Base-by-base conservation (phyloP, 495 filamentous ascomycete species). In the Amniculicola lignicola region DNA sequence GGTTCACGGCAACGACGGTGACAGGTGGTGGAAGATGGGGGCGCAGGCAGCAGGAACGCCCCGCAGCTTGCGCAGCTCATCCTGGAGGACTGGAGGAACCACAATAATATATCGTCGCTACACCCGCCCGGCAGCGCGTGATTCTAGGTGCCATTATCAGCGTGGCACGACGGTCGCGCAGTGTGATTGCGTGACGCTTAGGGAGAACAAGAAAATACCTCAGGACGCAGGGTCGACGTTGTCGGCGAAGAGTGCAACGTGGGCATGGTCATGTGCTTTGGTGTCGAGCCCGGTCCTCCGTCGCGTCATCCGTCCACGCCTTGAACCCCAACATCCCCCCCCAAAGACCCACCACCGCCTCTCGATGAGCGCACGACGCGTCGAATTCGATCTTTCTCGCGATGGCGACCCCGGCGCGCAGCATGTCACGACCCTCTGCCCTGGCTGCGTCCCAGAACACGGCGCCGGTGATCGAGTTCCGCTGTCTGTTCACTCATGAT, bases 401-500 rank as follows among this genome's bases (percentile, higher is more conserved):
- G 42, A 77, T 77, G 75, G 69, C 70, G 22, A 66, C 65, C 4
- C 62, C 74, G 22, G 19, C 44, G 4, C 67, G 48, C 16, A 58
- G 60, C 57, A 62, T 71, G 39, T 49, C 68, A 49, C 57, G 57
- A 44, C 61, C 74, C 39, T 59, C 60, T 14, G 59, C 29, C 42
- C n/a, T 65, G 36, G 53, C 62, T 31, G 36, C 57, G 1, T 50
- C 62, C n/a, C 62, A 65, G 47, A 65, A 65, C 67, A 90, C 85
- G 27, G 89, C 90, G 2, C 77, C 80, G 0, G 87, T 95, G 22
- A 72, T 86, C 61, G 89, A 93, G 59, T 91, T 83, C 64, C 75
- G 81, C 49, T 95, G 90, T 62, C 82, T 96, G 18, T 96, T 86
- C 70, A 95, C 88, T 4, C 79, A 85, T 58, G 90, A 96, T 65